Base-by-base conservation (phyloP, 73 alveolate species). In the Paramecium primaurelia region DNA sequence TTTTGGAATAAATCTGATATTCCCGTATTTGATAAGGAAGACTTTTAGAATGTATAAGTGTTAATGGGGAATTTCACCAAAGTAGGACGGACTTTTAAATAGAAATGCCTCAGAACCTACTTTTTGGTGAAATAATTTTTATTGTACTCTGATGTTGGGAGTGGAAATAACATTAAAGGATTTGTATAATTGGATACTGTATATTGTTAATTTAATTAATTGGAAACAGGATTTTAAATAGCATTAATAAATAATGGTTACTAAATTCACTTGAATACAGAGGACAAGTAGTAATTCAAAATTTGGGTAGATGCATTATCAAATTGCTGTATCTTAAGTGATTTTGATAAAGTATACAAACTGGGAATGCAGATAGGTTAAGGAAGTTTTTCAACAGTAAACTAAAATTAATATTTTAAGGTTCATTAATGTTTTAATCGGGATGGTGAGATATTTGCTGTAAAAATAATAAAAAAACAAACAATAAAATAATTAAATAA, bases 371-470 rank as follows among this genome's bases (percentile, higher is more conserved):
- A 75, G 9, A 75, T 75, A 36, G 88, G 88, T 25, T 12, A 16
- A 25, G 88, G 88, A 38, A 75, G 88, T 42, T 75, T 75, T 75
- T 75, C 88, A 14, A 38, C 58, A 75, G 88, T 75, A 75, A 75
- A 64, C 18, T 22, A 30, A 25, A 3, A 4, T 10, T 16, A 18
- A 75, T 36, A 38, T 75, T 22, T 64, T 75, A 32, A 75, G 88
- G 88, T 75, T 30, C 47, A 75, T 75, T 30, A 75, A 38, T 75
- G 88, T 64, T 64, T 11, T 25, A 75, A 36, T 75, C 38, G 47
- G 28, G 88, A 75, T 14, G 60, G 60, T 16, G 88, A 38, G 34
- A 25, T 12, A n/a, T 75, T 16, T 75, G 88, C 88, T 16, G 88
- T 75, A 20, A 75, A 75, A 75, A 38, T 75, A 14, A 75, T 75